phyloP scores from a whole-genome alignment of 2,329 filamentous ascomycete species.

The Penicillium oxalicum region DNA sequence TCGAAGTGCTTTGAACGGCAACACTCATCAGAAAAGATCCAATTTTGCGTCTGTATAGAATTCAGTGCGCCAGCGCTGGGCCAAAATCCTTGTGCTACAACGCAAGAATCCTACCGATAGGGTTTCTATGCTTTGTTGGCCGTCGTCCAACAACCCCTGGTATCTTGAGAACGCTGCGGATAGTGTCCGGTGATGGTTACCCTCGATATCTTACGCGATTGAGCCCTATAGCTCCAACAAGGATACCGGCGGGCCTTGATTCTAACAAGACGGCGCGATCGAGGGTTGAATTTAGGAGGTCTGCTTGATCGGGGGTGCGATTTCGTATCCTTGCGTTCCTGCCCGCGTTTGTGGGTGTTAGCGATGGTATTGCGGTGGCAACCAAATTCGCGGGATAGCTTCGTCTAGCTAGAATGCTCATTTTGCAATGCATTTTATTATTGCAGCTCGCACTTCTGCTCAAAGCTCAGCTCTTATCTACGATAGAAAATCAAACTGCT shows the following conservation, averaged over 20 bases:
- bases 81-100: too few species aligned
- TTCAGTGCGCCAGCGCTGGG: too few species aligned
- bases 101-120: too few species aligned
- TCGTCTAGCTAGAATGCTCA: background rate
- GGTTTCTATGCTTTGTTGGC: too few species aligned
- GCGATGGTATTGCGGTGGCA: background rate
- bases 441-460: background rate
- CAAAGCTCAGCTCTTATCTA: background rate
- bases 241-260: background rate
- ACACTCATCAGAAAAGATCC: too few species aligned
- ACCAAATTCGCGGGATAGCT: background rate
- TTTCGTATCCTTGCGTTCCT: background rate
- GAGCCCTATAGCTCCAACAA: background rate
- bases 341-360: background rate
- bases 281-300: background rate
- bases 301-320: background rate
- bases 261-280: background rate
- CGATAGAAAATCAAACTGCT: background rate
- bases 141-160: too few species aligned
- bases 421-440: background rate
- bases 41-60: too few species aligned
- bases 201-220: background rate
- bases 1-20: too few species aligned
- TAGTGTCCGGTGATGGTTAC: too few species aligned
- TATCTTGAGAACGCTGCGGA: too few species aligned